A percentile compares a stretch with the other conserved stretches of the same genome.
phyloP scores from a whole-genome alignment of 106 monocot genomes.

The Allium cepa region DNA sequence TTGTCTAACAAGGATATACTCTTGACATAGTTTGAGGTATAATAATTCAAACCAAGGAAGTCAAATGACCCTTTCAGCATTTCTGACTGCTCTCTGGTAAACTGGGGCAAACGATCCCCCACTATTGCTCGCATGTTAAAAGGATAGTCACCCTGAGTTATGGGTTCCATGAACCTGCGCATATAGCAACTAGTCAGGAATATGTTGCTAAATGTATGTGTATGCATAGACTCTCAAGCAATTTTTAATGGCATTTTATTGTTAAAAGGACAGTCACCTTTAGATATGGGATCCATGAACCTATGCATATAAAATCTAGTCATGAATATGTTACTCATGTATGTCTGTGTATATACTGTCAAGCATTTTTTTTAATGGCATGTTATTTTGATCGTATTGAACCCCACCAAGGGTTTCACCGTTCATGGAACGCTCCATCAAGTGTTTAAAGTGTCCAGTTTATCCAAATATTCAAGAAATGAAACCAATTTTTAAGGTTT shows the following conservation, averaged over 20 bases:
- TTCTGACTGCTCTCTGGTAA: neutral
- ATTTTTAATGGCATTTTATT: neutral
- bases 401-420: no score
- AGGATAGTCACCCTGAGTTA: neutral
- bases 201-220: no score
- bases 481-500: no score
- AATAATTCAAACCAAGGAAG: neutral
- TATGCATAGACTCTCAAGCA: no score
- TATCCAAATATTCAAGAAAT: no score
- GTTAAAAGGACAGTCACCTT: neutral
- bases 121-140: neutral
- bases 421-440: no score
- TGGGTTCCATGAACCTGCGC: conserved; percentile 1
- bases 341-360: no score
- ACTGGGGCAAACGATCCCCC: conserved; percentile 1
- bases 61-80: conserved; percentile 9
- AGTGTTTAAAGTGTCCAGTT: no score
- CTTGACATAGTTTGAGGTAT: neutral
- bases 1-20: neutral
- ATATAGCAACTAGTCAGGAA: neutral
- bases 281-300: neutral
- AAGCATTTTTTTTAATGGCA: no score
- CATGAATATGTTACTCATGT: no score
- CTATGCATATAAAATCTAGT: neutral
- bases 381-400: no score